Evolutionary conservation across 2,329 filamentous ascomycete genomes (phyloP), one percentile per base, ranked within the genome.

Genomic region (Colletotrichum spinosum): DNA sequence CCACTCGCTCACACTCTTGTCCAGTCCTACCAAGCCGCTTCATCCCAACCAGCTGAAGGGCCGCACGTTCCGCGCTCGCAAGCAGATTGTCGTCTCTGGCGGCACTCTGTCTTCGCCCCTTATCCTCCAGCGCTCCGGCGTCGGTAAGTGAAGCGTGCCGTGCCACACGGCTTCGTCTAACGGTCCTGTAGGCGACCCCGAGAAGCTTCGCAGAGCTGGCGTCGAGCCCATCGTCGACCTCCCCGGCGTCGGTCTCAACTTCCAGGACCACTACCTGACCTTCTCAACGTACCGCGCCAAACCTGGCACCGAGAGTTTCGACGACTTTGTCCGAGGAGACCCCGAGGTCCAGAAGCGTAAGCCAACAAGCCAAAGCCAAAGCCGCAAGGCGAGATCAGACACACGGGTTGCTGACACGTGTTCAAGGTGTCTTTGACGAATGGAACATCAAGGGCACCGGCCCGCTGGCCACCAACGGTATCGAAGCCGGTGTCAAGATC

Each of bases 381-480:
- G 13, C 4, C 33, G 4, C 10, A 15, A 6, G 12, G 8, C 25
- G 8, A 12, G 7, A 6, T 13, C 15, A 25, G 25, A 25, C 25
- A 25, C 25, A 25, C 25, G 1, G 25, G 25, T 8, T 44, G 49
- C 65, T 71, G 9, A 71, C 51, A 25, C 10, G 12, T 4, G 3
- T n/a, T 3, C 10, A 4, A 85, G 84, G 79, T 68, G 89, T 94
- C 8, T 94, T 88, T 67, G 85, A 92, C 1, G 90, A 94, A 74
- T 94, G 92, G 92, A 89, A 92, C 67, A 77, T 89, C 67, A 93
- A 93, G 72, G 92, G 92, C 3, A 94, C 92, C 3, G 92, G 92
- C 0, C 91, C 91, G 2, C 80, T 94, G 44, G 85, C 91, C 2
- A 94, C 92, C 52, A 94, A 94, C 72, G 91, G 90, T 67, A 93